phyloP scores from a whole-genome alignment of 495 filamentous ascomycete genomes.

The Lasiosphaeris hirsuta region DNA sequence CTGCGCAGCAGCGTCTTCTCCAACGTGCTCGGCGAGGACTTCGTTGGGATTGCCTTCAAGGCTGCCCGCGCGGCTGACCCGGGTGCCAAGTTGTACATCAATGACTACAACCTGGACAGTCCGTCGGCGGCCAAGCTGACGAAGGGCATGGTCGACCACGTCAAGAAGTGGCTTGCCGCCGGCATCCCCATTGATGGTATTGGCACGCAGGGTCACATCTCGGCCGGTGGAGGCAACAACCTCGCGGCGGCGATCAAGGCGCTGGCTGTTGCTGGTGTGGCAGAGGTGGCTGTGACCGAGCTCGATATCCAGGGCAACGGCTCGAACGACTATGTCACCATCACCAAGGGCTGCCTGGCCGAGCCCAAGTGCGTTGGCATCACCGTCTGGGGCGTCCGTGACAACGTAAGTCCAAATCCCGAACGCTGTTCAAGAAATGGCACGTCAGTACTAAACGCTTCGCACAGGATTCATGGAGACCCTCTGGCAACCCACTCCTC shows the following conservation, averaged over 20 bases:
- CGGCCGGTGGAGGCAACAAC: conserved; percentile 40
- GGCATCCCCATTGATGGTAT: conserved; percentile 73
- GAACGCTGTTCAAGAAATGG: background rate
- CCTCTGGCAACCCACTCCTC: conserved; percentile 55
- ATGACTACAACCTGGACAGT: conserved; percentile 62
- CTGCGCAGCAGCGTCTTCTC: conserved; percentile 57
- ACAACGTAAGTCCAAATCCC: conserved; percentile 44
- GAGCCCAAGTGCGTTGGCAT: conserved; percentile 66
- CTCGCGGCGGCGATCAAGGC: conserved; percentile 51
- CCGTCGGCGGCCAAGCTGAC: conserved; percentile 49
- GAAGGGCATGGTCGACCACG: conserved; percentile 58
- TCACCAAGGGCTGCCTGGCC: conserved; percentile 61
- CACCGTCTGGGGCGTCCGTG: conserved; percentile 72
- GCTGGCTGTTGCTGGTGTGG: conserved; percentile 49
- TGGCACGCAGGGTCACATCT: conserved; percentile 62
- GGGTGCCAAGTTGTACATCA: conserved; percentile 61
- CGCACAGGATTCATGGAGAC: conserved; percentile 60
- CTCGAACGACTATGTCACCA: conserved; percentile 57
- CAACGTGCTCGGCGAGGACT: conserved; percentile 54
- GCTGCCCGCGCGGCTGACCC: conserved; percentile 59
- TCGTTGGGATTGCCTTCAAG: conserved; percentile 59
- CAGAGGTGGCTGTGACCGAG: conserved; percentile 61
- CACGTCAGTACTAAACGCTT: background rate
- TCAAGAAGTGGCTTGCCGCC: conserved; percentile 57
- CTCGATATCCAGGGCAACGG: conserved; percentile 60